phyloP scores from a whole-genome alignment of 495 filamentous ascomycete species.

The Elasticomyces elasticus region DNA sequence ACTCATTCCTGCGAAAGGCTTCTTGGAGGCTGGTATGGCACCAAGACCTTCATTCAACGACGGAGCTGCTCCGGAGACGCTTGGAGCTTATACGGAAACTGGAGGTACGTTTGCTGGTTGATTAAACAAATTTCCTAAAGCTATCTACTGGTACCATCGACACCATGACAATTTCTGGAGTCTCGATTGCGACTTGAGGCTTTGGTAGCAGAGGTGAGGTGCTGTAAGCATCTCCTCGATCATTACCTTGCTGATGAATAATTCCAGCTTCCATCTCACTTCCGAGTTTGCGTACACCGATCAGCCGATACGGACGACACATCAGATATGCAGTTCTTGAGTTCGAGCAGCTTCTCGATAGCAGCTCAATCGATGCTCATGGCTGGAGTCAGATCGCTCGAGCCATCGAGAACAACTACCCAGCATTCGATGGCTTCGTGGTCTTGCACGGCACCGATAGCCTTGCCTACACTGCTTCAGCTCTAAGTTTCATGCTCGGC shows the following conservation, averaged over 20 bases:
- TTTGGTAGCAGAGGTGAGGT: background rate
- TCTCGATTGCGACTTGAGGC: background rate
- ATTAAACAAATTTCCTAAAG: background rate
- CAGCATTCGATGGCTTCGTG: constrained; percentile 87
- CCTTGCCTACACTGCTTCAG: constrained; percentile 83
- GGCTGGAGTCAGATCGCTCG: constrained; percentile 84
- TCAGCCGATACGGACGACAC: constrained; percentile 68
- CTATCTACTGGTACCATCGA: background rate
- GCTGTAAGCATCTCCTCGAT: constrained; percentile 20
- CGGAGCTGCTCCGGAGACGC: constrained; percentile 45
- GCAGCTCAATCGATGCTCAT: constrained; percentile 77
- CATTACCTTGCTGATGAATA: background rate
- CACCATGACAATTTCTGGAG: background rate
- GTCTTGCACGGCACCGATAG: constrained; percentile 95
- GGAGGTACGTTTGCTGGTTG: constrained; percentile 22
- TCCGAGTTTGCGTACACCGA: constrained; percentile 65
- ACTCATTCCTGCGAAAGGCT: constrained; percentile 49
- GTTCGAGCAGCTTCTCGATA: constrained; percentile 80
- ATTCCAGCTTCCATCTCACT: constrained; percentile 23
- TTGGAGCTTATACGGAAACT: constrained; percentile 47
- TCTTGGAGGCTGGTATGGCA: constrained; percentile 72
- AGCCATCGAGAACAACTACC: constrained; percentile 64
- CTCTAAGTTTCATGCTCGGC: constrained; percentile 87
- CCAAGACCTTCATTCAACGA: constrained; percentile 88
- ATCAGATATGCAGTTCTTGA: constrained; percentile 74